Base-by-base conservation (phyloP, 2,329 filamentous ascomycete genomes). In the Talaromyces piceae region DNA sequence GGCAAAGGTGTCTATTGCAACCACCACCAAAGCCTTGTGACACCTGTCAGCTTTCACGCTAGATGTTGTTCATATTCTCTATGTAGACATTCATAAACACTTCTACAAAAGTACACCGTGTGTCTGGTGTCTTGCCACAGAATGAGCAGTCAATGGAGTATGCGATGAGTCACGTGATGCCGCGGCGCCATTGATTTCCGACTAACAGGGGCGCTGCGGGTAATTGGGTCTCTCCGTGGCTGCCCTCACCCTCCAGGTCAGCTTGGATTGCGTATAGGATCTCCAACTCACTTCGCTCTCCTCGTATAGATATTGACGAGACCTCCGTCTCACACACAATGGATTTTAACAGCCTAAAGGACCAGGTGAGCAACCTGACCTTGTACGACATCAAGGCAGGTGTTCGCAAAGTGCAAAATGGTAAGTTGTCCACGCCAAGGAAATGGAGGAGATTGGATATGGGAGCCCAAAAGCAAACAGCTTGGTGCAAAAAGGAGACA, bases 381-480 rank as follows among this genome's bases (percentile, higher is more conserved):
- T 79, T 96, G 70, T 96, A 96, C 77, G 91, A 96, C 72, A 67
- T 96, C 75, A 96, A 96, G 77, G 91, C 91, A 50, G 87, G 90
- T 58, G 89, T 96, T 61, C 85, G 91, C 61, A 95, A 96, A 72
- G 88, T 94, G 54, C 91, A 96, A 67, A 96, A 96, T 91, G 91
- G 91, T 95, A 75, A 37, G 25, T 26, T 25, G 33, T 9, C 28
- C 27, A 16, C 22, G 39, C 23, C 39, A 43, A 43, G 39, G 39
- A 43, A 22, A 22, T 37, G 23, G 39, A 25, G 20, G 23, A 25
- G 31, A 41, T 26, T 11, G n/a, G 4, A n/a, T 28, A 28, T 46
- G 20, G 28, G 13, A 7, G 12, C 30, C n/a, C n/a, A n/a, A n/a
- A n/a, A n/a, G n/a, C n/a, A n/a, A n/a, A n/a, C n/a, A 23, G 18